Percentiles rank a stretch among this genome's conserved stretches.
Evolutionary conservation across 2,329 filamentous ascomycete genomes (phyloP).

Genomic region (Parafenestella ontariensis): DNA sequence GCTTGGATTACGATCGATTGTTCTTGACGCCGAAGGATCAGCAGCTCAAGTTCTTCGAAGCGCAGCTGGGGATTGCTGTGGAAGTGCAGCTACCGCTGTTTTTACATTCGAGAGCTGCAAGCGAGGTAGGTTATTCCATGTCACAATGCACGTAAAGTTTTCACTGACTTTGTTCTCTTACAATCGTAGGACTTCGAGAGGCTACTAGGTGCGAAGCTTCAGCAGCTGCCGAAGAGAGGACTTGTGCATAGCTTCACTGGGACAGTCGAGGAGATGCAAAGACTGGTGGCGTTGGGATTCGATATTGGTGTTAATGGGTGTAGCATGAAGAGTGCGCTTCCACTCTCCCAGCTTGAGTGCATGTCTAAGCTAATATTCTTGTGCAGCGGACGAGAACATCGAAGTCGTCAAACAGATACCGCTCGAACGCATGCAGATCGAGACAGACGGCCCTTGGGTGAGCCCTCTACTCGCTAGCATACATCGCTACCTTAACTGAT

Average conservation of each 20-base stretch:
- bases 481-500: not conserved
- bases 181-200: slow-evolving; percentile 55
- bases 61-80: slow-evolving; percentile 80
- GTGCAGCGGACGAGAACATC: slow-evolving; percentile 69
- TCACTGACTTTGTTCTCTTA: not conserved
- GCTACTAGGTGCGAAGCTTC: slow-evolving; percentile 69
- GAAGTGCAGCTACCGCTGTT: slow-evolving; percentile 85
- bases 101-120: slow-evolving; percentile 87
- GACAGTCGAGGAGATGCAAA: slow-evolving; percentile 81
- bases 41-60: slow-evolving; percentile 84
- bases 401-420: slow-evolving; percentile 81
- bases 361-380: slow-evolving; percentile 5
- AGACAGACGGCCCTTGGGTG: slow-evolving; percentile 93
- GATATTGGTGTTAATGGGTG: slow-evolving; percentile 97
- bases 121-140: slow-evolving; percentile 42
- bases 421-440: slow-evolving; percentile 83
- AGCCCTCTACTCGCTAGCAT: slow-evolving; percentile 5
- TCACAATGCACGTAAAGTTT: not conserved
- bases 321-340: slow-evolving; percentile 76
- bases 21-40: slow-evolving; percentile 79
- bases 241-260: slow-evolving; percentile 97
- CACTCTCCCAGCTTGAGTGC: not conserved
- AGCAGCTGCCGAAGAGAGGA: slow-evolving; percentile 74
- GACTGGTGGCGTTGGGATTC: slow-evolving; percentile 79
- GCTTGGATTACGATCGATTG: slow-evolving; percentile 93